Conservation (phyloP, 257 asterid genomes). For the Nicotiana tomentosiformis region DNA sequence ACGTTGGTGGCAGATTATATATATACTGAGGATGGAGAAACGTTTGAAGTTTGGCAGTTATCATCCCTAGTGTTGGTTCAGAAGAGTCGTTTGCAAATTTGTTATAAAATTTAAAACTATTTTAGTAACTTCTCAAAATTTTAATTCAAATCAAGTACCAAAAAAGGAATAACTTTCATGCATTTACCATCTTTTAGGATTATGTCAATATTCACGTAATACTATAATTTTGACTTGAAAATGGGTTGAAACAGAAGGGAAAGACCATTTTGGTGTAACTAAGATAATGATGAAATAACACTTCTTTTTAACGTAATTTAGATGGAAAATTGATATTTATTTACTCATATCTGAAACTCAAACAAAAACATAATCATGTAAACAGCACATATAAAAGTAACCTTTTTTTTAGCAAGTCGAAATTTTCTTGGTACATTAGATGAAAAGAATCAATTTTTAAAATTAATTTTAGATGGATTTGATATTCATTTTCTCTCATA, state of each 20-base stretch:
- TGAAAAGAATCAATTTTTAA: background rate
- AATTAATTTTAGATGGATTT: background rate
- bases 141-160: background rate
- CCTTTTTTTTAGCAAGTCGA: background rate
- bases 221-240: background rate
- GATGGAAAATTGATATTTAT: background rate
- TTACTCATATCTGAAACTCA: background rate
- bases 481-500: background rate
- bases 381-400: background rate
- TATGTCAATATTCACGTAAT: background rate
- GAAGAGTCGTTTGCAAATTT: background rate
- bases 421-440: background rate
- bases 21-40: background rate
- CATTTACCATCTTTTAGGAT: background rate
- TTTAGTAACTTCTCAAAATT: background rate
- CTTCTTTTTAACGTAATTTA: background rate
- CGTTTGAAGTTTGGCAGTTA: background rate
- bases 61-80: background rate
- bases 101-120: background rate
- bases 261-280: background rate
- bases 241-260: background rate
- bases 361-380: background rate
- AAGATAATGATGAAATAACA: background rate
- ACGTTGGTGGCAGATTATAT: background rate
- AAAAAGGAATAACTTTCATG: background rate